Evolutionary conservation across 2,329 filamentous ascomycete species (phyloP), one percentile per base, ranked within the genome.

Genomic region (Grosmannia serpens): DNA sequence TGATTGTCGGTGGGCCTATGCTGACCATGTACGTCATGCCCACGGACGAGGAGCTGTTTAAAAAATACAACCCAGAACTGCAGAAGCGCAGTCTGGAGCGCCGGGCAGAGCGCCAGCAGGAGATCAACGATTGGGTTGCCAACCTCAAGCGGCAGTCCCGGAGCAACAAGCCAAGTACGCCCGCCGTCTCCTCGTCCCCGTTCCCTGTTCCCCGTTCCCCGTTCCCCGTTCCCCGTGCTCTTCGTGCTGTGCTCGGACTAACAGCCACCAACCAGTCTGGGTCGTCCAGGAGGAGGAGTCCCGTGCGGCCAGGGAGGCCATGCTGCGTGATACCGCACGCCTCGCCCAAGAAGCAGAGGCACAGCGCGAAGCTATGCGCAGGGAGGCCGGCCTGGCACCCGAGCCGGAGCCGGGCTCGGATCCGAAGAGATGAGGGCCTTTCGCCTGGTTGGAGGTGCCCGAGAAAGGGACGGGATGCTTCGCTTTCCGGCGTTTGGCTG

Each of bases 11-110:
- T 56, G 94, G 94, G 4, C 94, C 94, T 27, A 86, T 87, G 20
- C 75, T 97, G 57, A 87, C 92, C 50, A 82, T 86, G 73, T 95
- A 85, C 71, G 75, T 95, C 53, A 82, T 82, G 52, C 94, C 94
- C 2, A 87, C 88, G 15, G 91, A 96, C 66, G 94, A 96, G 72
- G 91, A 97, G 74, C 80, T 99, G 49, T 91, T 95, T 77, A 79
- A 89, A 75, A 84, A 81, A 72, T 97, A 97, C 76, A 97, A 92
- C 71, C 92, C 92, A 0, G 94, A 97, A 38, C 81, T 99, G n/a
- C 88, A 94, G 69, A 88, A 89, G 71, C 83, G 88, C 68, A 91
- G 88, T 62, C 75, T 95, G n/a, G 91, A 91, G 71, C 82, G 85
- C 60, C 82, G 90, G 22, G 79, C 86, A 59, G 83, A 87, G 70